phyloP scores from a whole-genome alignment of 1,284 basidiomycete genomes.

The Sanguinoderma infundibulare region DNA sequence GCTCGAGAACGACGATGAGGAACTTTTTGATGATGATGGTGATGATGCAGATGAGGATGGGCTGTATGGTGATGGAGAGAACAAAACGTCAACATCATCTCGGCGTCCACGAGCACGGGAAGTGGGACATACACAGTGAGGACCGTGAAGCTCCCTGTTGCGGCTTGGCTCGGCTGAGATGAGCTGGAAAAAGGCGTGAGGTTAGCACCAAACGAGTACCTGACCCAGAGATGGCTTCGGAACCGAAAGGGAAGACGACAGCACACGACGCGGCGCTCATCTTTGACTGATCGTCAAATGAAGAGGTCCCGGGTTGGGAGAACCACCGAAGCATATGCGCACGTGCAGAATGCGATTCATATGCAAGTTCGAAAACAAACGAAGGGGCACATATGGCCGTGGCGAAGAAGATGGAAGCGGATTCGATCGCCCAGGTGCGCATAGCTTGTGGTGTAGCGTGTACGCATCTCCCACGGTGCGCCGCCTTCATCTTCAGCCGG shows the following conservation, averaged over 20 bases:
- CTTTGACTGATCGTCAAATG: not conserved
- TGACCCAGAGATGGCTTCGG: not conserved
- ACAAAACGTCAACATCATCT: too few species aligned
- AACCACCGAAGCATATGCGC: not conserved
- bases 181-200: not conserved
- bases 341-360: not conserved
- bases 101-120: too few species aligned
- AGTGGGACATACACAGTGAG: not conserved
- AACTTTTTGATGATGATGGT: not conserved
- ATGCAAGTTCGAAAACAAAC: not conserved
- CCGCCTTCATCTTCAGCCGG: not conserved
- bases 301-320: not conserved
- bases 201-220: not conserved
- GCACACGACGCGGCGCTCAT: not conserved
- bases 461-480: not conserved
- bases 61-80: not conserved
- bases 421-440: not conserved
- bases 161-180: not conserved
- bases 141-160: not conserved
- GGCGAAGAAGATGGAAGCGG: not conserved
- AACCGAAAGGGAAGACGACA: not conserved
- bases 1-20: constrained; percentile 6
- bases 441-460: not conserved
- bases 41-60: not conserved
- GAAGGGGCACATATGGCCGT: too few species aligned